A percentile compares a stretch with the other conserved stretches of the same genome.
phyloP scores from a whole-genome alignment of 2,329 filamentous ascomycete genomes.

The Uncinocarpus reesii region DNA sequence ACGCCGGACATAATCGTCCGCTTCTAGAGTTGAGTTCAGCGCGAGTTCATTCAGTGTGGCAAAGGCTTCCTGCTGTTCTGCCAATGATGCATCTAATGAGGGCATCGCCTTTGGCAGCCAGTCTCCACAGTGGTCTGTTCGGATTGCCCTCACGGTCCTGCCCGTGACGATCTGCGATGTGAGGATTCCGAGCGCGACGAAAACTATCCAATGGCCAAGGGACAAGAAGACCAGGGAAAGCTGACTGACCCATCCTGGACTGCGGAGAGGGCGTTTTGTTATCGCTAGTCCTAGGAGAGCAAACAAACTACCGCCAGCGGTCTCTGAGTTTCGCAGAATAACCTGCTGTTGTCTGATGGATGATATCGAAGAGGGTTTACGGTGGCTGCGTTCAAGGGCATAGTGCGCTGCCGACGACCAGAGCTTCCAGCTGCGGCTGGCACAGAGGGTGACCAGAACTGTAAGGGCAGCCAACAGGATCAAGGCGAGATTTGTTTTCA shows the following conservation, averaged over 20 bases:
- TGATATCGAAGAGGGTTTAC: not conserved
- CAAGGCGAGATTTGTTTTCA: conserved; percentile 5
- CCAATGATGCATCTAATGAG: not conserved
- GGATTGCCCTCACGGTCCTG: conserved; percentile 3
- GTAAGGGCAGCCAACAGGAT: conserved; percentile 8
- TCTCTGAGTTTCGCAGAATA: conserved; percentile 6
- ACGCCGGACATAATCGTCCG: conserved; percentile 6
- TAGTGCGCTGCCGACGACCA: conserved; percentile 1
- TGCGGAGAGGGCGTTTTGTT: not conserved
- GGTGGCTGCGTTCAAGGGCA: not conserved
- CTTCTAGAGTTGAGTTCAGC: conserved; percentile 2
- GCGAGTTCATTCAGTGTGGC: conserved; percentile 6
- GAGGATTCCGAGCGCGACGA: conserved; percentile 6
- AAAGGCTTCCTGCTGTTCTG: not conserved
- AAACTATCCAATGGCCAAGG: conserved; percentile 2
- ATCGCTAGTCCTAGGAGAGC: conserved; percentile 1
- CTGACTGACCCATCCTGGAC: not conserved
- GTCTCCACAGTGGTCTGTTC: not conserved
- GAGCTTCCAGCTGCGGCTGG: conserved; percentile 7
- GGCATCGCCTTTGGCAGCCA: conserved; percentile 5
- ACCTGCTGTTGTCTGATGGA: conserved; percentile 4
- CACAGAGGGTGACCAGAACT: conserved; percentile 10
- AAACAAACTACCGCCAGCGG: conserved; percentile 1
- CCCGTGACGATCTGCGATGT: conserved; percentile 7
- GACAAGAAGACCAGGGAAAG: not conserved